Evolutionary conservation across 2,329 filamentous ascomycete species (phyloP).

Genomic region (Bipolaris zeicola): DNA sequence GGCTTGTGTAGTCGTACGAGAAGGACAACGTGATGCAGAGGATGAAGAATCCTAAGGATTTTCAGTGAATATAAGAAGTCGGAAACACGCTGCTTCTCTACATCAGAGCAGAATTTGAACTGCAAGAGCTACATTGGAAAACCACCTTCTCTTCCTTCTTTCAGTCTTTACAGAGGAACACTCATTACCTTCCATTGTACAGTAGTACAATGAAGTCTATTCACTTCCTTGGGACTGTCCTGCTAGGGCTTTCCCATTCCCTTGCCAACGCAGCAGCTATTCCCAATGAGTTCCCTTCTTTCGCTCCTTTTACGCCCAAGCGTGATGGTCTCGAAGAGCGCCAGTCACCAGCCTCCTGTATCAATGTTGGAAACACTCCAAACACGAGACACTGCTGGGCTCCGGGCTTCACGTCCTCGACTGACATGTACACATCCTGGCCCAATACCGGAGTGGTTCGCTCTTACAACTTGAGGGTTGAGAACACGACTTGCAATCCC

Average conservation of each 20-base stretch:
- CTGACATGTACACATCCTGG: slow-evolving; percentile 50
- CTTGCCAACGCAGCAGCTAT: slow-evolving; percentile 26
- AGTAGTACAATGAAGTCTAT: slow-evolving; percentile 32
- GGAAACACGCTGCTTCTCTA: background rate
- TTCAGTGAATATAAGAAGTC: slow-evolving; percentile 4
- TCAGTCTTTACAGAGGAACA: slow-evolving; percentile 10
- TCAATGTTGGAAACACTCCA: slow-evolving; percentile 44
- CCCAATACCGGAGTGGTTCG: slow-evolving; percentile 45
- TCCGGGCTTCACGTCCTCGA: slow-evolving; percentile 46
- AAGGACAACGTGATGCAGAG: background rate
- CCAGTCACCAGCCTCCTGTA: slow-evolving; percentile 19
- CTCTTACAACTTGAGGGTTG: slow-evolving; percentile 46
- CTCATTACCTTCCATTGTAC: slow-evolving; percentile 1
- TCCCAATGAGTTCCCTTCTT: slow-evolving; percentile 19
- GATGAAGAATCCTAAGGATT: background rate
- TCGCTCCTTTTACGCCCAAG: slow-evolving; percentile 14
- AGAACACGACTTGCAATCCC: slow-evolving; percentile 50
- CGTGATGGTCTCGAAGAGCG: slow-evolving; percentile 22
- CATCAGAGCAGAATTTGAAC: slow-evolving; percentile 9
- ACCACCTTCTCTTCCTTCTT: background rate
- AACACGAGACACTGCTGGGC: slow-evolving; percentile 49
- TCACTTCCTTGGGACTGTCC: slow-evolving; percentile 21
- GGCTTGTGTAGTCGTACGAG: background rate
- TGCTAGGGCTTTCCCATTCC: slow-evolving; percentile 26
- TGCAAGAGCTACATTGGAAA: background rate